Conservation (phyloP, 352 stramenopile species). For the Globisporangium iwayamae region DNA sequence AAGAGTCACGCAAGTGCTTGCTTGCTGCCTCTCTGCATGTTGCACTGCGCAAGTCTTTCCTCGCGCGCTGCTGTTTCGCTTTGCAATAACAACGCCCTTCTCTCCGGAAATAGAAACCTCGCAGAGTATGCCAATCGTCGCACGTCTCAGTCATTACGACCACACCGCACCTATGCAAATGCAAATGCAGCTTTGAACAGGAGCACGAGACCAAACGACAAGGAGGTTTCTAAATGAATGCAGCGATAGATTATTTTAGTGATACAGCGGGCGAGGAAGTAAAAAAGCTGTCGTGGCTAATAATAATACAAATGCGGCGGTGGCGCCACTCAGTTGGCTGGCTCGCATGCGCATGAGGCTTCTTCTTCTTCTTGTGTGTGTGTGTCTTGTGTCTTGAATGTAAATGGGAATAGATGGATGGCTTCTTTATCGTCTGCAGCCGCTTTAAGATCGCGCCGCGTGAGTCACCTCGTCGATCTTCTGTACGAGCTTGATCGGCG, state of each 20-base stretch:
- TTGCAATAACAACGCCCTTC: no score
- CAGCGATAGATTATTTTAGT: slow-evolving; percentile 10
- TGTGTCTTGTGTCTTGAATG: not conserved
- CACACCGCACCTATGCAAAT: no score
- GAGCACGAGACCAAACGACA: not conserved
- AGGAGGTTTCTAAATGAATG: not conserved
- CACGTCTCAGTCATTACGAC: no score
- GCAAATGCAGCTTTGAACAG: no score
- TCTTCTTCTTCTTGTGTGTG: not conserved
- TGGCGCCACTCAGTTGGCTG: not conserved
- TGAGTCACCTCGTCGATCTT: slow-evolving; percentile 52
- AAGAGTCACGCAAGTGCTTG: no score
- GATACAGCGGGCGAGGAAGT: slow-evolving; percentile 5
- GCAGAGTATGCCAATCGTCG: no score
- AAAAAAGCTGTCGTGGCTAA: not conserved
- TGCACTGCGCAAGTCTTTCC: no score
- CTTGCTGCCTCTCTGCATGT: no score
- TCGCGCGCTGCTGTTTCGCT: no score
- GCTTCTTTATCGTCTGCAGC: no score
- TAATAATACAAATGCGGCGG: slow-evolving; percentile 5
- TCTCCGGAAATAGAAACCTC: no score
- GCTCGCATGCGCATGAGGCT: not conserved
- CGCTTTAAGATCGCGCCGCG: slow-evolving; percentile 9
- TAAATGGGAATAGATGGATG: no score
- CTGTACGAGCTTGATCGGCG: slow-evolving; percentile 81